phyloP scores from a whole-genome alignment of 2,329 filamentous ascomycete genomes.

The Fusarium sp. region DNA sequence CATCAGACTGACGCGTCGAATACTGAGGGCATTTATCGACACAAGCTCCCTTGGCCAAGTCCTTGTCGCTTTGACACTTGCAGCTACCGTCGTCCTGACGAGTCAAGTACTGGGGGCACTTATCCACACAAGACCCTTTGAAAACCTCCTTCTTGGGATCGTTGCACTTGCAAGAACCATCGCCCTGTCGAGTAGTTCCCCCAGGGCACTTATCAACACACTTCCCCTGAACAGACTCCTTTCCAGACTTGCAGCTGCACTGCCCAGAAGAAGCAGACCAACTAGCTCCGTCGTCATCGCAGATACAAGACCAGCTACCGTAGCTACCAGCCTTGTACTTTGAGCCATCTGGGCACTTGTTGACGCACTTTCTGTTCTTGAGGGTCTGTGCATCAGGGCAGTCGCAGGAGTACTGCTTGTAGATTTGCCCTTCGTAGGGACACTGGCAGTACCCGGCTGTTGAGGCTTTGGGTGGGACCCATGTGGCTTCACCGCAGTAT shows the following conservation, averaged over 20 bases:
- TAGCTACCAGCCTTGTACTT: neutral
- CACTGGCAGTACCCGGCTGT: neutral
- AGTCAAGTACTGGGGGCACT: neutral
- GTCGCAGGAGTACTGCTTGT: neutral
- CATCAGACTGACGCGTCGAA: neutral
- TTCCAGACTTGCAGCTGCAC: neutral
- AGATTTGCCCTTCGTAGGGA: neutral
- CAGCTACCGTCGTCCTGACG: neutral
- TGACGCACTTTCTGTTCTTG: neutral
- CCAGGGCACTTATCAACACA: neutral
- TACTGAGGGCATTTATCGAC: neutral
- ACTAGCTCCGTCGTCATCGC: neutral
- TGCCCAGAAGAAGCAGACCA: neutral
- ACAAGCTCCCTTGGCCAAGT: neutral
- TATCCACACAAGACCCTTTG: neutral
- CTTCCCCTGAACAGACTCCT: neutral
- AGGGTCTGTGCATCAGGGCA: neutral
- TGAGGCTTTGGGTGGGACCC: neutral
- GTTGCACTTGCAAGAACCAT: neutral
- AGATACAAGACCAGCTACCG: neutral
- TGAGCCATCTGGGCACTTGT: neutral
- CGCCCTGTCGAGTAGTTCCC: neutral
- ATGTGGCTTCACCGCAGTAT: neutral
- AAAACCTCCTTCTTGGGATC: neutral
- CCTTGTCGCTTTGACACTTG: neutral